Evolutionary conservation across 768 basidiomycete species (phyloP), one percentile per base, ranked within the genome.

Genomic region (Amanita exitialis): DNA sequence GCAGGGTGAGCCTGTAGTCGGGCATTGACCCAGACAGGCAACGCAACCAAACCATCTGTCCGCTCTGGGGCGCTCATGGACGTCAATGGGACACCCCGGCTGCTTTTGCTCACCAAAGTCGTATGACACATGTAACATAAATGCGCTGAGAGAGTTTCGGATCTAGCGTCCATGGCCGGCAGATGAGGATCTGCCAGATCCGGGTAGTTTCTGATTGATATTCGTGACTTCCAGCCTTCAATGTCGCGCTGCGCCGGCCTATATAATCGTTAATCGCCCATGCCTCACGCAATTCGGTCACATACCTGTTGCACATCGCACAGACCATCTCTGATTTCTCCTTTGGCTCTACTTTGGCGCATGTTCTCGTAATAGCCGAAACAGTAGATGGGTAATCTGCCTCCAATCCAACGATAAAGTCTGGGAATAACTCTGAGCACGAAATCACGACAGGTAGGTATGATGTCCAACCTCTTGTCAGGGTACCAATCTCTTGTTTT

Each of bases 351-450:
- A 92, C 65, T 64, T 92, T 92, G 4, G 74, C 80, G 58, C 86
- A 88, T 1, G 90, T 91, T 32, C 85, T 78, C 20, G 80, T 80
- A 45, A 92, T 86, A 0, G 90, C 81, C 6, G 87, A 90, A 9
- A 91, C 90, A 0, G 90, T 92, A 0, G 89, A 88, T 3, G 90
- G 90, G 62, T 85, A 92, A 62, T 90, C 82, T 46, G 75, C 78
- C 64, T 92, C 90, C 25, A 92, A 61, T 2, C 87, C 83, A 16
- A 84, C 65, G 51, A 92, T 86, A 57, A 91, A 92, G 61, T 83
- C 90, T 90, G 51, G 4, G 9, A 9, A 34, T 44, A 35, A 13
- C 25, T 43, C 20, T 49, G 15, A 25, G 18, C 18, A 28, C 25
- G 25, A 46, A 37, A 21, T 1, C 13, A 21, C 43, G 9, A 30